phyloP scores from a whole-genome alignment of 768 basidiomycete genomes.

The Dioszegia hungarica region DNA sequence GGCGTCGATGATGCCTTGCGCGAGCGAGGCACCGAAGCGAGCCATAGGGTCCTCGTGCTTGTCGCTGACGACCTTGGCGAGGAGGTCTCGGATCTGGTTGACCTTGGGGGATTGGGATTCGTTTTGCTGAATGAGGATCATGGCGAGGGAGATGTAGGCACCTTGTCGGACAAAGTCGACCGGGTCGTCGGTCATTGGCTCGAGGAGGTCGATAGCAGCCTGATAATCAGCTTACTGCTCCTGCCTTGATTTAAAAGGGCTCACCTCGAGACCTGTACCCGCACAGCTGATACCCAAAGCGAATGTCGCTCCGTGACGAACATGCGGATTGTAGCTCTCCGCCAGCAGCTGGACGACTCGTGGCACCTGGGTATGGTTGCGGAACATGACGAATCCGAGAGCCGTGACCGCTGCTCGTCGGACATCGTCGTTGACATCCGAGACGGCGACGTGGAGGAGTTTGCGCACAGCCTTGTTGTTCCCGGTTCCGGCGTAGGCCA shows the following conservation, averaged over 20 bases:
- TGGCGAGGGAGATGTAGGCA: conserved; percentile 88
- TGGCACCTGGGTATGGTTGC: conserved; percentile 92
- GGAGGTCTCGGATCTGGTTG: conserved; percentile 73
- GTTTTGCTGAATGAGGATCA: conserved; percentile 94
- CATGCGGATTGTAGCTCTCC: conserved; percentile 98
- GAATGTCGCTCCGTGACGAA: conserved; percentile 91
- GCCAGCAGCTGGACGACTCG: conserved; percentile 92
- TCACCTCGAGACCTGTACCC: conserved; percentile 86
- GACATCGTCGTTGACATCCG: conserved; percentile 96
- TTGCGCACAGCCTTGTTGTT: conserved; percentile 89
- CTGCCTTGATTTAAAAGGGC: conserved; percentile 20
- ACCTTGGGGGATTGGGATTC: conserved; percentile 81
- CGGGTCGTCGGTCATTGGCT: conserved; percentile 96
- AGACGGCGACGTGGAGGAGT: conserved; percentile 91
- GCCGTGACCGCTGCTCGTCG: conserved; percentile 93
- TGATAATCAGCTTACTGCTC: conserved; percentile 45
- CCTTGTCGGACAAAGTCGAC: conserved; percentile 99
- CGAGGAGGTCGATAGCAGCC: conserved; percentile 93
- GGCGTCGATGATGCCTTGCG: conserved; percentile 95
- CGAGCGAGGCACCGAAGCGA: conserved; percentile 90
- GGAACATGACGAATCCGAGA: conserved; percentile 92
- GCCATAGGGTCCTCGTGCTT: conserved; percentile 99
- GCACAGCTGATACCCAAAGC: conserved; percentile 96
- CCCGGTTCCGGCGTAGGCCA: conserved; percentile 94
- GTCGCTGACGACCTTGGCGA: conserved; percentile 82